Conservation (phyloP, 2,329 filamentous ascomycete species). For the Periconia macrospinosa region DNA sequence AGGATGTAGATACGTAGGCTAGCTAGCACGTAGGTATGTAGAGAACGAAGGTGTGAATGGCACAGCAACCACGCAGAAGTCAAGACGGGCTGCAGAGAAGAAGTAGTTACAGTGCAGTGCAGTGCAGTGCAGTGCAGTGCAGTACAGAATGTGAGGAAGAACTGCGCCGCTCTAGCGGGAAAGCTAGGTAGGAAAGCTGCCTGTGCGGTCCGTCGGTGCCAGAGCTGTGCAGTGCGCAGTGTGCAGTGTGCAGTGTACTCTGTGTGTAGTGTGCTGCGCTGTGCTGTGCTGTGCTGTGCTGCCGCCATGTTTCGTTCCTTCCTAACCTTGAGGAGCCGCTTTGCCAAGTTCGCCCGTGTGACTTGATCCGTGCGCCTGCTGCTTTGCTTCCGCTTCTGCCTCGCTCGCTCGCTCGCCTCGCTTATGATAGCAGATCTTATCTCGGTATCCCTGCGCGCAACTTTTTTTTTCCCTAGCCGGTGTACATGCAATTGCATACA, state of each 20-base stretch:
- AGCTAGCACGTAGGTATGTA: background rate
- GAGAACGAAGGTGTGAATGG: too few species aligned
- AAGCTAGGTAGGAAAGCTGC: conserved; percentile 20
- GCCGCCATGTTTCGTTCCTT: background rate
- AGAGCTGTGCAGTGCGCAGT: conserved; percentile 9
- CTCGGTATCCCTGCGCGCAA: conserved; percentile 11
- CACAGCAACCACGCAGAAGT: too few species aligned
- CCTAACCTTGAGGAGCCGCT: background rate
- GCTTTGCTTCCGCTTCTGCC: too few species aligned
- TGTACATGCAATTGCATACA: background rate
- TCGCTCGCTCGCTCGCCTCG: conserved; percentile 9
- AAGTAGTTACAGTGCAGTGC: conserved; percentile 4
- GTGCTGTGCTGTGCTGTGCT: too few species aligned
- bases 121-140: too few species aligned
- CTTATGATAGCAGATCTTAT: conserved; percentile 18
- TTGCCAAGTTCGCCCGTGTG: background rate
- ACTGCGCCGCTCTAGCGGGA: conserved; percentile 34
- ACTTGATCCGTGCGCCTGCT: conserved; percentile 9
- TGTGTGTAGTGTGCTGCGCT: too few species aligned
- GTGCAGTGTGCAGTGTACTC: conserved; percentile 22
- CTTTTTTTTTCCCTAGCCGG: conserved; percentile 11
- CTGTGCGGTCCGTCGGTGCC: conserved; percentile 12
- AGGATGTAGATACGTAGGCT: background rate
- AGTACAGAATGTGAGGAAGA: conserved; percentile 15
- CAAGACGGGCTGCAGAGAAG: conserved; percentile 11